Evolutionary conservation across 805 yeast genomes (phyloP).

Genomic region (Cyberlindnera maritima): DNA sequence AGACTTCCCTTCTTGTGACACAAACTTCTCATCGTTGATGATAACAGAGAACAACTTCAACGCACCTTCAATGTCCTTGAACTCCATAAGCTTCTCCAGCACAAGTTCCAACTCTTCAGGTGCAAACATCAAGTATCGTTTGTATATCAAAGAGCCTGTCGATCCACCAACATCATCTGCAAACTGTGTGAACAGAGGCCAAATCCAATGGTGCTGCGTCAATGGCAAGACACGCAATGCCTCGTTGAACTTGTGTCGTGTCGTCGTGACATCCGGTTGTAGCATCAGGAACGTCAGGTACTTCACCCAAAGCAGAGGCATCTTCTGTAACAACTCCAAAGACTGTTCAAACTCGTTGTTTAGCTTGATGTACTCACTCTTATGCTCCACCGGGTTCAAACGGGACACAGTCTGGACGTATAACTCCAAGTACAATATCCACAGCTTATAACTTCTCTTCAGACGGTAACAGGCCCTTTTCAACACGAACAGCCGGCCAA

Average conservation of each 20-base stretch:
- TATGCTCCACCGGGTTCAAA: constrained; percentile 30
- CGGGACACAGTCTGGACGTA: constrained; percentile 32
- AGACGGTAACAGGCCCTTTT: constrained; percentile 48
- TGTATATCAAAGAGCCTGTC: constrained; percentile 28
- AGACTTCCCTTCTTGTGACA: constrained; percentile 38
- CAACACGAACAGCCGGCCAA: constrained; percentile 41
- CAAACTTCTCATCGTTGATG: constrained; percentile 33
- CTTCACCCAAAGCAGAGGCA: constrained; percentile 51
- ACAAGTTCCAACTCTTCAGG: constrained; percentile 32
- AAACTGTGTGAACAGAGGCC: constrained; percentile 52
- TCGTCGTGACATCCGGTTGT: constrained; percentile 34
- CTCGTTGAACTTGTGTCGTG: constrained; percentile 45
- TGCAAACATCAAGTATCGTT: constrained; percentile 31
- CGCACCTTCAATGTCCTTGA: constrained; percentile 31
- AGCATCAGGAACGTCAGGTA: constrained; percentile 43
- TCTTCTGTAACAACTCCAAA: constrained; percentile 39
- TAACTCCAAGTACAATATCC: constrained; percentile 49
- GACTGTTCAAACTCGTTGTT: constrained; percentile 46
- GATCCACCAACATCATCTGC: constrained; percentile 42
- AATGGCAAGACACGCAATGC: constrained; percentile 48
- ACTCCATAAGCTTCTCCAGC: constrained; percentile 33
- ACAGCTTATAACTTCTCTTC: constrained; percentile 48
- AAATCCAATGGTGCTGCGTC: constrained; percentile 52
- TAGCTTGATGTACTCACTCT: constrained; percentile 34
- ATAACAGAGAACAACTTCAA: constrained; percentile 33